Base-by-base conservation (phyloP, 202 grass and related monocot genomes). In the Schoenoplectus triqueter region DNA sequence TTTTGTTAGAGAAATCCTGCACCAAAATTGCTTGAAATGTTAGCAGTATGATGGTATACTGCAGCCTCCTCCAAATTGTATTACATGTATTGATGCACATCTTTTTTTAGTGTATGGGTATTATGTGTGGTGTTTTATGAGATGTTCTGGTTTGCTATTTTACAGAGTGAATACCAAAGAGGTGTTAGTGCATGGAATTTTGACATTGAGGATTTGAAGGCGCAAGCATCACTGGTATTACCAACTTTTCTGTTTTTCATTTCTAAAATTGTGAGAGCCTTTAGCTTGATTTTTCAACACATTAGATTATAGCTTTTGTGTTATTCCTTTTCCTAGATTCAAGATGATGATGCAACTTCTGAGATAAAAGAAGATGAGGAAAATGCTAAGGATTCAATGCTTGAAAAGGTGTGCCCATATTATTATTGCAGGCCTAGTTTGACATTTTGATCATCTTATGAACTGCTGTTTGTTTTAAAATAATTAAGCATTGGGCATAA, bases 141-240 rank as follows among this genome's bases (percentile, higher is more conserved):
- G 20, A 64, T 85, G 69, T 64, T 76, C 17, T 62, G 15, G 49
- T 70, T 42, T 84, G 18, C 81, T 70, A 44, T 69, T 52, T 13
- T 66, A 78, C 84, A 95, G 91, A 98, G 91, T 74, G 90, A 99
- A 71, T 99, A 99, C 66, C 93, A 99, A 85, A 90, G 96, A 73
- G 96, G 96, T 68, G 96, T 99, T 87, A 99, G 96, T 86, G 96
- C 96, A 8, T 99, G 96, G 96, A 93, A 99, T 69, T 99, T 99
- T 17, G 96, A 99, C 89, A 92, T 99, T 5, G 96, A 99, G 82
- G 96, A 99, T 84, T 89, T 99, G 66, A 99, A 99, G 88, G 84
- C 91, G 55, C 96, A 99, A 94, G 96, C 96, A 90, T 96, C 96
- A 90, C 85, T 94, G 74, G 96, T 99, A 93, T 2, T 86, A 86